Evolutionary conservation across 139 green algal species (phyloP).

Genomic region (Tetradesmus lagerheimii): DNA sequence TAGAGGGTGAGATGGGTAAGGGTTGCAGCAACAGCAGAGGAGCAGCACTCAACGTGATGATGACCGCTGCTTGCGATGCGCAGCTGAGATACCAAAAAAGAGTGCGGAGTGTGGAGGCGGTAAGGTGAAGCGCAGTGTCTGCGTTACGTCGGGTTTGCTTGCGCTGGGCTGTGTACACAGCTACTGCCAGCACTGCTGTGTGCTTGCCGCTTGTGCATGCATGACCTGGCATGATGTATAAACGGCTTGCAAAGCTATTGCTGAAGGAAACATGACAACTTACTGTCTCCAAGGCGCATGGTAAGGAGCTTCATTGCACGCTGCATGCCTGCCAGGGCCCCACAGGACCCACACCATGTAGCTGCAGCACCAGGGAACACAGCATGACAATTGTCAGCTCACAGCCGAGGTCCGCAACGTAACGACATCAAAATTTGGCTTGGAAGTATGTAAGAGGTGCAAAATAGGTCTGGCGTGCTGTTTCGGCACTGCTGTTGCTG

Average conservation of each 20-base stretch:
- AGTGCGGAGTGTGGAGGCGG: too few species aligned
- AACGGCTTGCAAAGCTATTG: not conserved
- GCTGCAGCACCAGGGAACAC: constrained; percentile 17
- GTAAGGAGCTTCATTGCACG: constrained; percentile 29
- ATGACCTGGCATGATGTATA: not conserved
- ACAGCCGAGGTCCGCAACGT: not conserved
- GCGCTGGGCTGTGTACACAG: too few species aligned
- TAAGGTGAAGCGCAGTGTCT: not conserved
- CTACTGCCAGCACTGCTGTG: too few species aligned
- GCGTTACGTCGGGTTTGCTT: too few species aligned
- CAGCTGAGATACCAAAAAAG: too few species aligned
- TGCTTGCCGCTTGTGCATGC: not conserved
- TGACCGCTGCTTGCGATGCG: too few species aligned
- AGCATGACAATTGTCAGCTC: not conserved
- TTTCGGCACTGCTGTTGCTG: not conserved
- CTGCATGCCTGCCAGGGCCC: constrained; percentile 29
- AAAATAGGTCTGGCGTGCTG: not conserved
- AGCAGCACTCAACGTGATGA: too few species aligned
- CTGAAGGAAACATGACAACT: not conserved
- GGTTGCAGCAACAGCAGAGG: too few species aligned
- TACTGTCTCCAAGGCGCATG: constrained; percentile 36
- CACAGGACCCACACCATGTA: constrained; percentile 40
- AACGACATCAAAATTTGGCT: not conserved
- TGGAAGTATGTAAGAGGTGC: not conserved
- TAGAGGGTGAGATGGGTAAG: too few species aligned